Percentiles rank a stretch among this genome's conserved stretches.
These are phyloP conservation scores for Erysimum pusillum DNA, from an alignment of 441 rosid genomes.

Conservation along the genomic window DNA sequence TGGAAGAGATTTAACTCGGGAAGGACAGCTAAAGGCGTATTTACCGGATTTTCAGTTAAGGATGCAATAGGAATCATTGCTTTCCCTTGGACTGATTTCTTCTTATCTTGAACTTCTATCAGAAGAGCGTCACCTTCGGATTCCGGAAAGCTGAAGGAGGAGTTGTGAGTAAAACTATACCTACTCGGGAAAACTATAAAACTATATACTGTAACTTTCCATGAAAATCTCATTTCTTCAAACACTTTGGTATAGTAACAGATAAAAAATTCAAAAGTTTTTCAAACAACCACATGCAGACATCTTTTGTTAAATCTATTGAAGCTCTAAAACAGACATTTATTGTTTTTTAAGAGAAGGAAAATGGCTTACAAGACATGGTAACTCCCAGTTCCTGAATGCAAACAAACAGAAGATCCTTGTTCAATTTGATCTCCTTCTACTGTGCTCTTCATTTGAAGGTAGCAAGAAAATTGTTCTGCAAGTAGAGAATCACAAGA, in stretches of 20 bases:
- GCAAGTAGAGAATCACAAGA: constrained; percentile 37
- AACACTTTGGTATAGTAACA: neutral
- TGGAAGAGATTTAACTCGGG: no score
- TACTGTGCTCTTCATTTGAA: constrained; percentile 78
- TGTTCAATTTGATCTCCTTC: constrained; percentile 71
- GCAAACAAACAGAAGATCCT: constrained; percentile 74
- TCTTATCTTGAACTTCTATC: constrained; percentile 86
- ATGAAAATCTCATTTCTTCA: neutral
- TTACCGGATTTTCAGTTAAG: constrained; percentile 79
- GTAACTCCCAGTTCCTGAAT: constrained; percentile 85
- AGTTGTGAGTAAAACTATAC: constrained; percentile 41
- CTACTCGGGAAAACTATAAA: no score
- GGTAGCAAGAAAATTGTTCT: constrained; percentile 82
- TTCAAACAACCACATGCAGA: neutral
- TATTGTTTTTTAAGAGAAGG: neutral
- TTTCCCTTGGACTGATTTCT: constrained; percentile 75
- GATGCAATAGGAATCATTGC: constrained; percentile 77
- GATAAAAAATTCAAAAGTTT: neutral
- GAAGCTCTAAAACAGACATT: neutral
- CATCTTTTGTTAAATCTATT: neutral
- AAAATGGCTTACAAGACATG: constrained; percentile 82
- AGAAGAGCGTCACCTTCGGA: constrained; percentile 83
- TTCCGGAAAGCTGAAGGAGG: constrained; percentile 81
- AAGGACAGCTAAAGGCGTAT: constrained; percentile 39
- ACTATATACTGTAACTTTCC: no score